These are phyloP conservation scores for Lactarius sp. DNA, from an alignment of 768 basidiomycete species.

Conservation along the genomic window DNA sequence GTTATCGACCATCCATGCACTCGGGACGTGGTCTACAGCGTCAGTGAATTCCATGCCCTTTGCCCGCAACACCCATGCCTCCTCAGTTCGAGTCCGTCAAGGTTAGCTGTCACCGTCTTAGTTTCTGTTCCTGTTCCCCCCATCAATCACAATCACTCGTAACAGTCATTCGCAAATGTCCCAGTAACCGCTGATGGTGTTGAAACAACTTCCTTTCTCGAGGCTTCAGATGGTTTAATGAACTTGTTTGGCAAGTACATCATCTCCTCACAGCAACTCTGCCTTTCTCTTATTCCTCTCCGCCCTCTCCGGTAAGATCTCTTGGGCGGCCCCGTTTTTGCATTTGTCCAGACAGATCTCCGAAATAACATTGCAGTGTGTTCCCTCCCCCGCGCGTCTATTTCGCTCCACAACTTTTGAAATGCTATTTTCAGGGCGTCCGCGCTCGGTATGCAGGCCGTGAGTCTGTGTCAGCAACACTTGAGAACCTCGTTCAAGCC, in stretches of 20 bases:
- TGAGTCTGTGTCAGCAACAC: conserved; percentile 44
- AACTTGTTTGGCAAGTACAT: conserved; percentile 57
- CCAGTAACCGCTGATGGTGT: conserved; percentile 71
- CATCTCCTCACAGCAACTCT: conserved; percentile 8
- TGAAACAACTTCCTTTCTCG: conserved; percentile 73
- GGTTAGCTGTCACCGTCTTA: conserved; percentile 35
- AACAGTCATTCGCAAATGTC: conserved; percentile 84
- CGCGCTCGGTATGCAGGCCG: conserved; percentile 46
- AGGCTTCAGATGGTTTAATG: conserved; percentile 83
- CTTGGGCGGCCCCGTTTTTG: conserved; percentile 63
- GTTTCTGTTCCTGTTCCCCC: not conserved
- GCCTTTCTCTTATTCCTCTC: not conserved
- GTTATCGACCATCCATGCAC: not conserved
- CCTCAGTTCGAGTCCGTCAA: conserved; percentile 69
- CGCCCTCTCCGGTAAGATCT: conserved; percentile 42
- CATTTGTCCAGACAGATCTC: conserved; percentile 69
- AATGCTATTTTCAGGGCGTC: conserved; percentile 48
- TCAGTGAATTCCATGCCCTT: not conserved
- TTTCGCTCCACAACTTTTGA: not conserved
- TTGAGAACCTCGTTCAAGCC: conserved; percentile 55
- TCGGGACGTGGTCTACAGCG: no score
- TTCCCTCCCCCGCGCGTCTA: conserved; percentile 6
- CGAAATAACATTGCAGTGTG: conserved; percentile 59
- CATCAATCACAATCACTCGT: conserved; percentile 7
- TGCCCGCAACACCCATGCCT: conserved; percentile 34